These are phyloP conservation scores for Aureobasidium sp. DNA, from an alignment of 2,329 filamentous ascomycete genomes.

Conservation along the genomic window DNA sequence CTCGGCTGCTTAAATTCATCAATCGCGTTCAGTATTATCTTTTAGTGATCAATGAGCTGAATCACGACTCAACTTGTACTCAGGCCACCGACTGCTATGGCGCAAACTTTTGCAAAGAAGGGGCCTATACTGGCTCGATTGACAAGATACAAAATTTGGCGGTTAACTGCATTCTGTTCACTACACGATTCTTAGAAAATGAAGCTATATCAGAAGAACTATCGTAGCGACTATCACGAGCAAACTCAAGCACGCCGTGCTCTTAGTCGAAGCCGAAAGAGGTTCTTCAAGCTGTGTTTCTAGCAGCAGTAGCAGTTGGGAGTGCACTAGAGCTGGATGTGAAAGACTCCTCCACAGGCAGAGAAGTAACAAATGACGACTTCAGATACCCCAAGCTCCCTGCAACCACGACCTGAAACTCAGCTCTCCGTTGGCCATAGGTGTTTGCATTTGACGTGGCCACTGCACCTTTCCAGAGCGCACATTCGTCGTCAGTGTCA, in stretches of 20 bases:
- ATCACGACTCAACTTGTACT: too few species aligned
- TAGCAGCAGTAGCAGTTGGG: conserved; percentile 10
- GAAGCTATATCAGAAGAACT: background rate
- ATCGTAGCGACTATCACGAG: too few species aligned
- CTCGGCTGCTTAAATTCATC: too few species aligned
- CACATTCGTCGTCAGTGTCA: conserved; percentile 27
- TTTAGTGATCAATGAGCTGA: too few species aligned
- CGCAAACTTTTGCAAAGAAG: too few species aligned
- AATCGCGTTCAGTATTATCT: too few species aligned
- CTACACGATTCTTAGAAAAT: too few species aligned
- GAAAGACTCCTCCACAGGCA: conserved; percentile 3
- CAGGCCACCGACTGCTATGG: too few species aligned
- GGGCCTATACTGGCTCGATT: too few species aligned
- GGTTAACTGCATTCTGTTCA: too few species aligned
- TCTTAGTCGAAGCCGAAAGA: background rate
- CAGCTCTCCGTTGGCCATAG: conserved; percentile 21
- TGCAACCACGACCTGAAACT: conserved; percentile 5
- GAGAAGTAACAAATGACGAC: conserved; percentile 17
- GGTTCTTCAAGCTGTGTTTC: background rate
- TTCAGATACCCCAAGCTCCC: background rate
- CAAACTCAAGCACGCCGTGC: too few species aligned
- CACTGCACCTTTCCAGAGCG: conserved; percentile 25
- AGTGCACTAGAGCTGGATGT: background rate
- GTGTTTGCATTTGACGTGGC: conserved; percentile 22
- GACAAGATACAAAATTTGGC: too few species aligned